Evolutionary conservation across 306 rosid genomes (phyloP), one percentile per base, ranked within the genome.

Genomic region (Vigna angularis): DNA sequence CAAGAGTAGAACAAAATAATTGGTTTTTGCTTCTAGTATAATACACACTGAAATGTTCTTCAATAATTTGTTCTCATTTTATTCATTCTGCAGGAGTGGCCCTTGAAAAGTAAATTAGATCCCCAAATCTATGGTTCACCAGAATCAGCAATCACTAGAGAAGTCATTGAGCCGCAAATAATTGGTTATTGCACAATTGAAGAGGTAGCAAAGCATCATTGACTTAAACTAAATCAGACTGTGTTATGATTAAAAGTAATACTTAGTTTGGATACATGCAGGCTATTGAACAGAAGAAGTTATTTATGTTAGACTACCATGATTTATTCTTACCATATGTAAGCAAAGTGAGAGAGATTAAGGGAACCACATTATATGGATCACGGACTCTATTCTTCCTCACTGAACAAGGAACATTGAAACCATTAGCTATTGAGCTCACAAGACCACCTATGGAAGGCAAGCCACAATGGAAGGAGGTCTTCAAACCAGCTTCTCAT

Each of bases 391-490:
- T 87, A 8, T 87, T 87, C 70, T 79, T 79, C 63, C 82, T 87
- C 6, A 87, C 88, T 11, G 28, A 30, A 38, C 69, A 87, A 66
- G 90, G 88, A 50, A 84, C 83, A 79, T 69, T 87, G 77, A 87
- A 79, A 84, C 88, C 88, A 67, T 42, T 87, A n/a, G 86, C 86
- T 15, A 84, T 87, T 75, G 90, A 87, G 70, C 85, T 87, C 51
- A 79, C 85, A 10, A 79, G 79, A 11, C 88, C 90, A 12, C 14
- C 75, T 9, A 72, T 32, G 14, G 55, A 74, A 50, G 85, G 75
- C 3, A 84, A 82, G 70, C 85, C 86, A 48, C 86, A 81, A 42
- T 84, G 90, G 88, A 87, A 84, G 72, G 76, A 82, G 75, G 87
- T 75, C 18, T 75, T 84, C 73, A 75, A 81, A 24, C 81, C 88